These are phyloP conservation scores for Cutaneotrichosporon cutaneum DNA, from an alignment of 1,284 basidiomycete genomes.

Conservation along the genomic window DNA sequence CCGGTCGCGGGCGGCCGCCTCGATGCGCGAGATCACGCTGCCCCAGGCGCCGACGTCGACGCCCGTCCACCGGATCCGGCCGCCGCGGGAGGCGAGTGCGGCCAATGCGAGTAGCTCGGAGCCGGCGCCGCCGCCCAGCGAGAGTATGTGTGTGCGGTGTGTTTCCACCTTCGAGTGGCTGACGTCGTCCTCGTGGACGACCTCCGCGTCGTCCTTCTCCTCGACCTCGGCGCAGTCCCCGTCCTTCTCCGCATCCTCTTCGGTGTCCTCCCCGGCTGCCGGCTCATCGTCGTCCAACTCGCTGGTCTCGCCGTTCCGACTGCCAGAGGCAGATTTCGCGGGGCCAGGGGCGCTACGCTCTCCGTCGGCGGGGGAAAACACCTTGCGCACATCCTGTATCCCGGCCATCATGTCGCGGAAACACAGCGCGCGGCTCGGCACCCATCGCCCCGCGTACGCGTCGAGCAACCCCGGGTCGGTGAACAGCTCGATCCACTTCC, in stretches of 20 bases:
- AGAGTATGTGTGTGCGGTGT: constrained; percentile 33
- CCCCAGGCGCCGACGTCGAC: constrained; percentile 51
- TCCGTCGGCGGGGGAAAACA: too few relatives aligned
- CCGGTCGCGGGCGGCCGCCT: constrained; percentile 23
- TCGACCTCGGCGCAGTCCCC: constrained; percentile 11
- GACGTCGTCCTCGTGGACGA: neutral
- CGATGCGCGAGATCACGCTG: constrained; percentile 34
- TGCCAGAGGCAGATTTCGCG: too few relatives aligned
- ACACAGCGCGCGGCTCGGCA: constrained; percentile 51
- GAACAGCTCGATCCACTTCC: constrained; percentile 52
- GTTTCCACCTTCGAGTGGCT: neutral
- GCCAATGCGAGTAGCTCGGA: constrained; percentile 52
- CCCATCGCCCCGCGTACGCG: constrained; percentile 54
- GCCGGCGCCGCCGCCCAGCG: constrained; percentile 53
- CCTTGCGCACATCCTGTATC: constrained; percentile 37
- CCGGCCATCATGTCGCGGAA: constrained; percentile 52
- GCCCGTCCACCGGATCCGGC: constrained; percentile 32
- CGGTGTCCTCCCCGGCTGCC: constrained; percentile 16
- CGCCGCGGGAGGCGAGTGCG: constrained; percentile 29
- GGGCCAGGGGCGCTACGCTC: too few relatives aligned
- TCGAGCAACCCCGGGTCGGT: constrained; percentile 39
- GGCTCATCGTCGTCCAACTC: constrained; percentile 18
- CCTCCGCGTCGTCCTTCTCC: constrained; percentile 3
- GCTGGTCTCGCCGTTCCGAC: constrained; percentile 38
- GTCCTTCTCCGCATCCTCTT: constrained; percentile 13